Conservation (phyloP, 2,329 filamentous ascomycete species). For the Cercospora sp. region DNA sequence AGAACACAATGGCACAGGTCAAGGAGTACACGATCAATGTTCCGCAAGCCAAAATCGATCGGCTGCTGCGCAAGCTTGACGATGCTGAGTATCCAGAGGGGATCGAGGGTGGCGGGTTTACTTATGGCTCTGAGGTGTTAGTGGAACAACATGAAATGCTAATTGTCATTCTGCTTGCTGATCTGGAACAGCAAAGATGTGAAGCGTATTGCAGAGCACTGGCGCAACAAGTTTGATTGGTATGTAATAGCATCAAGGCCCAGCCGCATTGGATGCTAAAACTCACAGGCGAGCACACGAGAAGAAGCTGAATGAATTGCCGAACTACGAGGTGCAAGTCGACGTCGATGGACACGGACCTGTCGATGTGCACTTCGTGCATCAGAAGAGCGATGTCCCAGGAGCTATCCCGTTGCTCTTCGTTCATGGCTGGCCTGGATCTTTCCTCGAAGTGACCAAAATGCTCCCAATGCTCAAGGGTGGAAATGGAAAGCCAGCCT, state of each 20-base stretch:
- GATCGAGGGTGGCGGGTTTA: conserved; percentile 49
- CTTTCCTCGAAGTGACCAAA: conserved; percentile 66
- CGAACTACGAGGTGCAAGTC: conserved; percentile 59
- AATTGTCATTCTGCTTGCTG: background rate
- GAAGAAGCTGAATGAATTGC: conserved; percentile 58
- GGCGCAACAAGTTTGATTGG: conserved; percentile 62
- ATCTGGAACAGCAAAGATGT: conserved; percentile 48
- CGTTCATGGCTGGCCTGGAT: conserved; percentile 67
- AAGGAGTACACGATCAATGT: conserved; percentile 23
- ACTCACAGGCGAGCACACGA: conserved; percentile 52
- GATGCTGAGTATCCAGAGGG: conserved; percentile 21
- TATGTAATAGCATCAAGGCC: background rate
- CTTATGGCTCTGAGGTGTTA: conserved; percentile 60
- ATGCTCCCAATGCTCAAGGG: conserved; percentile 53
- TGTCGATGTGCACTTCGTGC: conserved; percentile 65
- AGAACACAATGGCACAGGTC: conserved; percentile 17
- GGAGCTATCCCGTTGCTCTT: conserved; percentile 67
- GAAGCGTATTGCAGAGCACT: conserved; percentile 59
- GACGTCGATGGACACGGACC: conserved; percentile 59
- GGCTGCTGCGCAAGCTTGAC: conserved; percentile 17
- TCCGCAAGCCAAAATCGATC: conserved; percentile 23
- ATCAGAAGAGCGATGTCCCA: conserved; percentile 54
- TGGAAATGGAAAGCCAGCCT: conserved; percentile 49
- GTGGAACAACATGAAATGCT: background rate
- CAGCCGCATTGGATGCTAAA: no score